Evolutionary conservation across 345 rosid species (phyloP).

Genomic region (Hevea brasiliensis): DNA sequence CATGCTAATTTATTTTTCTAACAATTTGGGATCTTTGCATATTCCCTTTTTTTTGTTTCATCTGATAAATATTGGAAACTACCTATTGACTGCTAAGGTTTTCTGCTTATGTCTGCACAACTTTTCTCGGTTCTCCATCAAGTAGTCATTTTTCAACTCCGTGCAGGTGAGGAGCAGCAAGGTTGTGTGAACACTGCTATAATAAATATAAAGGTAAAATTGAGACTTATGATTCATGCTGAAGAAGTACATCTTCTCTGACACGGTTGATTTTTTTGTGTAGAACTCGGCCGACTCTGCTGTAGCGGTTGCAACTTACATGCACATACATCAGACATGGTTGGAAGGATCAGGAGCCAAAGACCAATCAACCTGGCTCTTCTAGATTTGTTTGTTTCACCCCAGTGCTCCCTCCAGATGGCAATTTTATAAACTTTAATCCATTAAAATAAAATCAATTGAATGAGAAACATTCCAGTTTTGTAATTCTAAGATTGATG

Average conservation of each 20-base stretch:
- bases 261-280: constrained; percentile 25
- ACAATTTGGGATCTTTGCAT: not conserved
- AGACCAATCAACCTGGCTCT: constrained; percentile 49
- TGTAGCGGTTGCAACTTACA: constrained; percentile 39
- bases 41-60: not conserved
- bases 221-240: constrained; percentile 1
- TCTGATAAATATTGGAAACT: not conserved
- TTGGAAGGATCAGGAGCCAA: constrained; percentile 45
- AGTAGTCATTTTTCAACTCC: not conserved
- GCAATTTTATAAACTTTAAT: not conserved
- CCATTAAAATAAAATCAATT: not conserved
- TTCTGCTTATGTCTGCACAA: too few relatives aligned
- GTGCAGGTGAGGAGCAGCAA: constrained; percentile 56
- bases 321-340: constrained; percentile 78
- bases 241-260: not conserved
- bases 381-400: constrained; percentile 9
- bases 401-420: not conserved
- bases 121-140: not conserved
- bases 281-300: constrained; percentile 42
- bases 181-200: constrained; percentile 58
- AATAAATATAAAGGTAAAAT: constrained; percentile 52
- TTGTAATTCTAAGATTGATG: not conserved
- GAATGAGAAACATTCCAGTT: not conserved
- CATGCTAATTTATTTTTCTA: not conserved
- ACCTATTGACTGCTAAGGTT: not conserved